Base-by-base conservation (phyloP, 495 filamentous ascomycete genomes). In the Geoglossum glabrum region DNA sequence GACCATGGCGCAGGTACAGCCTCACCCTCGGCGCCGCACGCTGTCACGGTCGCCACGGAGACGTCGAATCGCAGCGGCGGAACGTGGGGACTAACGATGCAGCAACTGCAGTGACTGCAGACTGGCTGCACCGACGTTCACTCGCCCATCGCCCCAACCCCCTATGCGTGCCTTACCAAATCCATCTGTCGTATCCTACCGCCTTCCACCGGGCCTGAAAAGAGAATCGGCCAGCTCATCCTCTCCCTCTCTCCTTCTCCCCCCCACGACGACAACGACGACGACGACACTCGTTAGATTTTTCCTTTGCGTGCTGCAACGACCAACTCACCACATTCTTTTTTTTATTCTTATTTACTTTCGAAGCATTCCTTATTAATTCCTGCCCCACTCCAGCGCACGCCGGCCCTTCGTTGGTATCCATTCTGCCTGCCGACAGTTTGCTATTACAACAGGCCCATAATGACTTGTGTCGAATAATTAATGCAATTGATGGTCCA, bases 301-400 rank as follows among this genome's bases (percentile, higher is more conserved):
- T 36, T 28, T 50, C 23, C 23, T 54, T 52, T 52, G 13, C 26
- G 19, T 52, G 28, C 50, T n/a, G 50, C 21, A 4, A 54, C 50
- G 50, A 54, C 50, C 50, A 54, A 54, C 50, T 54, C 33, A 54
- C 50, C 50, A 54, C 50, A 4, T 36, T 54, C 50, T 9, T 54
- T 54, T 36, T 31, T 54, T 54, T 21, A n/a, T n/a, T 17, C 5
- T 54, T 36, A 28, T 9, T 27, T 52, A 17, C 11, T 34, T 40
- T 23, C 10, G 30, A 52, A 4, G 5, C 21, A 15, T 4, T 5
- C 46, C 46, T 50, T 3, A 7, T 27, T 27, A 21, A n/a, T n/a
- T n/a, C n/a, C n/a, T n/a, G n/a, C n/a, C n/a, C n/a, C n/a, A n/a
- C n/a, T n/a, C n/a, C n/a, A n/a, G n/a, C n/a, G n/a, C n/a, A n/a